Evolutionary conservation across 1,284 basidiomycete genomes (phyloP), one percentile per base, ranked within the genome.

Genomic region (Sporisorium sorghi): DNA sequence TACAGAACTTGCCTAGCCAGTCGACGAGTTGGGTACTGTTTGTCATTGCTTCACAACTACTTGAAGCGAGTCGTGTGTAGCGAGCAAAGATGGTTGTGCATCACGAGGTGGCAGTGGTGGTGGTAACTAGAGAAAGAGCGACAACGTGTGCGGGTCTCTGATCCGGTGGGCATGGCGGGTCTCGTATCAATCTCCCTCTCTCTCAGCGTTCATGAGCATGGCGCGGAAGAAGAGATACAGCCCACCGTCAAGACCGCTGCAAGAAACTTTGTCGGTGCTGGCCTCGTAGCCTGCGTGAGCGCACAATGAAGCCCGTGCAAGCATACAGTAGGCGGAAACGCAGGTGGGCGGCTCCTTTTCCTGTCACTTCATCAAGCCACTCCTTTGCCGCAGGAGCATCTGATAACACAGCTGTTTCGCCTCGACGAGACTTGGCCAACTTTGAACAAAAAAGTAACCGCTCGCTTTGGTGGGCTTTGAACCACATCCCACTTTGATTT

Each of bases 1-100:
- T 47, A 30, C 46, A 47, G 3, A 47, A 9, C 46, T 47, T 47
- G 5, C 28, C 46, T 12, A 47, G 46, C 46, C 46, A 47, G 10
- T 47, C 46, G 17, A 15, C 9, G n/a, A 47, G 17, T 1, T 47
- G 15, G 6, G 46, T 47, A 28, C 23, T 30, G 46, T 47, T 47
- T 28, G 19, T n/a, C 46, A 47, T 47, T 2, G 10, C n/a, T n/a
- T 4, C 9, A 17, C 7, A 24, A 47, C 30, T 2, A 12, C n/a
- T n/a, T 4, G 5, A 17, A 1, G 28, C 46, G 28, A 30, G 26
- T 19, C 46, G 28, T n/a, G 9, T 44, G 24, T 14, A 3, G 23
- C 15, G 24, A 26, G 17, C 35, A 37, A n/a, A 37, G 17, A n/a
- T n/a, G 35, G 15, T 17, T n/a, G 8, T 19, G 37, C 37, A 40